Evolutionary conservation across 75 land plant species (phyloP).

Genomic region (Chamaecyparis obtusa): DNA sequence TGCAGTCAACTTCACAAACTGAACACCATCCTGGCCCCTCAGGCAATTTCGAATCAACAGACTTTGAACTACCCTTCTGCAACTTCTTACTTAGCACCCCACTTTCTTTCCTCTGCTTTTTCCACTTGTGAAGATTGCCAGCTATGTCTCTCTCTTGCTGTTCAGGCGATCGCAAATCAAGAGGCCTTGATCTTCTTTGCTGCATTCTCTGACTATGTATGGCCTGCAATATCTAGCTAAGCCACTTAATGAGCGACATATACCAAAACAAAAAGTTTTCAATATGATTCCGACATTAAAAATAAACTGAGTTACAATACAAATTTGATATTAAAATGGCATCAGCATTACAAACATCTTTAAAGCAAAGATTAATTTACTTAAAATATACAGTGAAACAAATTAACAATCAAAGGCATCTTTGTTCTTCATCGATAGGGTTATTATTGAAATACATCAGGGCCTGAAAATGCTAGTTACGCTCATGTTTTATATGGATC

Average conservation of each 20-base stretch:
- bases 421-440: too few species aligned
- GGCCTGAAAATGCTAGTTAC: too few species aligned
- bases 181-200: not conserved
- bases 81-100: not conserved
- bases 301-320: not conserved
- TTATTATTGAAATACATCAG: too few species aligned
- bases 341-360: not conserved
- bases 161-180: too few species aligned
- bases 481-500: too few species aligned
- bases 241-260: not conserved
- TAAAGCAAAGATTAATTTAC: too few species aligned
- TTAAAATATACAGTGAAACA: too few species aligned
- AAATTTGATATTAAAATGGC: not conserved
- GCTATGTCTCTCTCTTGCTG: not conserved
- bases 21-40: too few species aligned
- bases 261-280: not conserved
- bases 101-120: too few species aligned
- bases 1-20: too few species aligned
- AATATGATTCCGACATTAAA: not conserved
- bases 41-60: not conserved
- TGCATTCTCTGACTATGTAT: conserved; percentile 17
- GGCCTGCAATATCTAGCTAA: conserved; percentile 27
- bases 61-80: not conserved
- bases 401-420: too few species aligned
- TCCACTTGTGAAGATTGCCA: not conserved